Base-by-base conservation (phyloP, 73 alveolate species). In the Tetrahymena borealis region DNA sequence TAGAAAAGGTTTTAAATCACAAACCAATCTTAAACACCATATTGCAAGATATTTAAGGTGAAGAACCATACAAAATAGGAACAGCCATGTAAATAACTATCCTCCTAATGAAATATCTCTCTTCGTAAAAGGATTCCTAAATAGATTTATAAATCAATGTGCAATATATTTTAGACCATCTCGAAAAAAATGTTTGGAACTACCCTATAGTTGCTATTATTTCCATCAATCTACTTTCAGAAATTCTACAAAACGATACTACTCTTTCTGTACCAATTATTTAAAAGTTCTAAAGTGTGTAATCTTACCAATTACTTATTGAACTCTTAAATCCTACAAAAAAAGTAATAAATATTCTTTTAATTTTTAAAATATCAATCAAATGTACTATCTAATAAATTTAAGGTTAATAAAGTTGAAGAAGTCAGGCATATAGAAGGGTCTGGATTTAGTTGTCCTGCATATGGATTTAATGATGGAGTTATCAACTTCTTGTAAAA, bases 381-480 rank as follows among this genome's bases (percentile, higher is more conserved):
- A n/a, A n/a, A n/a, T n/a, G n/a, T n/a, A n/a, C n/a, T 95, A 95
- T 38, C 40, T 95, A 39, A 9, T 7, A 39, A 39, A 9, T 9
- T 9, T 9, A 9, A 60, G 78, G 91, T 91, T 78, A 97, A 91
- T 77, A 90, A 94, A 41, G 94, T 94, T 78, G 98, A 98, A 78
- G 99, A 98, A 32, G 91, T 96, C 79, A 97, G 98, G 93, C 98
- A 94, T 91, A 93, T 98, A 77, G 99, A 98, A 94, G 99, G 99
- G 77, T 96, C 99, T 31, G 97, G 98, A 85, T 98, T 96, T 94
- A 99, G 99, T 6, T 97, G 98, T 78, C 98, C 98, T 39, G 96
- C 90, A 79, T 93, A 95, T 39, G 99, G 99, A 32, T 98, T 94
- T 39, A 96, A 96, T 90, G 99, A 98, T 94, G 96, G 96, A 77